Conservation (phyloP, 495 filamentous ascomycete species). For the Hyaloscypha variabilis region DNA sequence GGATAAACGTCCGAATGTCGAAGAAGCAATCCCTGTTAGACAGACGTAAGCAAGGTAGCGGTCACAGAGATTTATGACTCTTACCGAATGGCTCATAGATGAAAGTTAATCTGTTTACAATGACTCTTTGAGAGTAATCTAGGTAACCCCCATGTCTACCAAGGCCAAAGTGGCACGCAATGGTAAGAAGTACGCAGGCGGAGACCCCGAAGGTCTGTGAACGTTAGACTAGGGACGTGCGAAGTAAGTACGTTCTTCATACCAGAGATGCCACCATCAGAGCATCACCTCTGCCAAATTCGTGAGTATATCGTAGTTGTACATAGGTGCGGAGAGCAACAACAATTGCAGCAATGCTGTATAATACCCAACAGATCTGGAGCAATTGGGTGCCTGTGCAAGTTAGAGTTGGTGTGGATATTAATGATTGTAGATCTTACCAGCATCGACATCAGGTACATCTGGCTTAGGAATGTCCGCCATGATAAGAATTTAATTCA, state of each 20-base stretch:
- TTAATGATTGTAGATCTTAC: background rate
- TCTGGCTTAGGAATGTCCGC: background rate
- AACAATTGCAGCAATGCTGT: slow-evolving; percentile 8
- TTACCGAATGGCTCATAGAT: slow-evolving; percentile 12
- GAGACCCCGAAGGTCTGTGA: background rate
- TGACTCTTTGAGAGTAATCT: background rate
- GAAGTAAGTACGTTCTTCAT: background rate
- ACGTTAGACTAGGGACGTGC: background rate
- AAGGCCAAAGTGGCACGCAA: background rate
- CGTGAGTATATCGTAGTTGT: slow-evolving; percentile 1
- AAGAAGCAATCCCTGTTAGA: slow-evolving; percentile 9
- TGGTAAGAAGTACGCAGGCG: too few species aligned
- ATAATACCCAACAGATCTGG: too few species aligned
- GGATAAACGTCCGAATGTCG: slow-evolving; percentile 11
- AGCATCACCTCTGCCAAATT: slow-evolving; percentile 13
- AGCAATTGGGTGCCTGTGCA: too few species aligned
- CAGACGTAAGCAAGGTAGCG: background rate
- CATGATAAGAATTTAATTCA: too few species aligned
- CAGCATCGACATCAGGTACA: slow-evolving; percentile 12
- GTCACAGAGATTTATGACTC: background rate
- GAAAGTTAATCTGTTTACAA: slow-evolving; percentile 11
- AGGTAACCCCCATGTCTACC: slow-evolving; percentile 9
- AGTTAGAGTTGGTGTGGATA: too few species aligned
- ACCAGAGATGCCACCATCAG: slow-evolving; percentile 14
- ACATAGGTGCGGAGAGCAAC: slow-evolving; percentile 3